These are phyloP conservation scores for Ambrosia artemisiifolia DNA, from an alignment of 129 eudicot genomes.

Conservation along the genomic window DNA sequence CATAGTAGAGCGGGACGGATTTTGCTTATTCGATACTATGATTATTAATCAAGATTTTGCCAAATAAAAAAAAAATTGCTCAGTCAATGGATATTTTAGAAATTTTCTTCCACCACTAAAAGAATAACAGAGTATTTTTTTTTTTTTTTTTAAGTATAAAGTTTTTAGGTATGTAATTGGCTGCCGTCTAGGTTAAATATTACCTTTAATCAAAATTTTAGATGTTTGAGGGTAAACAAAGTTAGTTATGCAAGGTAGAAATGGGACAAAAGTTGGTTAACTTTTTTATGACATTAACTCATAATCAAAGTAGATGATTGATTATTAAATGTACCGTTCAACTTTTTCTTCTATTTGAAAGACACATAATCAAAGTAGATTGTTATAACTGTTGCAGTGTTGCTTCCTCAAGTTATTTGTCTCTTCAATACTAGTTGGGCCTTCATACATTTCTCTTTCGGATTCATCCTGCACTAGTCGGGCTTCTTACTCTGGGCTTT, in stretches of 20 bases:
- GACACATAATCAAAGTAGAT: no score
- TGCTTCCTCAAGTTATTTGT: background rate
- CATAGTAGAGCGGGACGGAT: background rate
- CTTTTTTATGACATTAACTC: background rate
- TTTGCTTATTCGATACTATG: background rate
- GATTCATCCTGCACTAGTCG: constrained; percentile 1
- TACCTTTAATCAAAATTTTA: background rate
- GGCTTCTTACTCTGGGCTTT: constrained; percentile 16
- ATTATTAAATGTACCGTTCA: background rate
- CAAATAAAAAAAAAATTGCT: background rate
- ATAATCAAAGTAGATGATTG: no score
- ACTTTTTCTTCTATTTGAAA: background rate
- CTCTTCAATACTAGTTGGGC: constrained; percentile 19
- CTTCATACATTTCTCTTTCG: background rate
- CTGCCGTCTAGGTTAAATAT: background rate
- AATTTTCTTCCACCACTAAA: constrained; percentile 1
- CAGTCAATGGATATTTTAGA: background rate
- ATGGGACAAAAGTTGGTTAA: background rate
- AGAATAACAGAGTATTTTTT: background rate
- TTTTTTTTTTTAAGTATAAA: background rate
- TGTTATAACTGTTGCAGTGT: no score
- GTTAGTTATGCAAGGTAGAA: background rate
- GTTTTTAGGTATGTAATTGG: background rate
- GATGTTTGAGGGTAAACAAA: background rate
- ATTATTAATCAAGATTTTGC: background rate